Base-by-base conservation (phyloP, 1,139 yeast species). In the Groenewaldozyma auringiensis region DNA sequence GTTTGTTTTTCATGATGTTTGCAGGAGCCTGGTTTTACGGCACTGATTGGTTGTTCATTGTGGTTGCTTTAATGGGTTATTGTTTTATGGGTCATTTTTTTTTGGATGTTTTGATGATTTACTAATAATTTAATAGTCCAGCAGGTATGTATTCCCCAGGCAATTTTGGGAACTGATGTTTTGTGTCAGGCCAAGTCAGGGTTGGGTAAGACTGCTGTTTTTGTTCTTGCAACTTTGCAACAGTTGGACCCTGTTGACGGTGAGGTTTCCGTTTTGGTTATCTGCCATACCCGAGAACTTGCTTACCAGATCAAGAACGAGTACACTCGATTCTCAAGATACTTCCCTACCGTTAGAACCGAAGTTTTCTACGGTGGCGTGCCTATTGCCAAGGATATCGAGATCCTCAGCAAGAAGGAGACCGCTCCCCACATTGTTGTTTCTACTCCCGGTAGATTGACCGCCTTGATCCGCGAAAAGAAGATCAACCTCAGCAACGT, bases 171-270 rank as follows among this genome's bases (percentile, higher is more conserved):
- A 65, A 89, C 96, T 53, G 98, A 92, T 65, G 97, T 92, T 50
- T 74, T 92, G 57, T 92, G 98, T 74, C 98, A 92, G 75, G 98
- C 98, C 68, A 92, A 92, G 75, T 92, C 98, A 42, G 98, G 98
- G 82, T 78, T 92, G 59, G 98, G 98, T 81, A 92, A 92, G 70
- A 92, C 98, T 49, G 98, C 98, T 44, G 98, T 92, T 51, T 92
- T 92, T 61, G 97, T 92, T 49, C 76, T 92, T 63, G 87, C 96
- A 21, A 89, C 98, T 50, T 77, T 92, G 64, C 97, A 92, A 71
- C 97, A 92, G 72, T 78, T 92, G 63, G 98, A 92, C 63, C 97
- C 98, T 44, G 88, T 92, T 55, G 88, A 95, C 51, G 98, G 98
- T 62, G 97, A 92, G 70, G 85, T 92, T 53, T 79, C 95, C 47